Evolutionary conservation across 2,329 filamentous ascomycete genomes (phyloP), one percentile per base, ranked within the genome.

Genomic region (Colletotrichum viniferum): DNA sequence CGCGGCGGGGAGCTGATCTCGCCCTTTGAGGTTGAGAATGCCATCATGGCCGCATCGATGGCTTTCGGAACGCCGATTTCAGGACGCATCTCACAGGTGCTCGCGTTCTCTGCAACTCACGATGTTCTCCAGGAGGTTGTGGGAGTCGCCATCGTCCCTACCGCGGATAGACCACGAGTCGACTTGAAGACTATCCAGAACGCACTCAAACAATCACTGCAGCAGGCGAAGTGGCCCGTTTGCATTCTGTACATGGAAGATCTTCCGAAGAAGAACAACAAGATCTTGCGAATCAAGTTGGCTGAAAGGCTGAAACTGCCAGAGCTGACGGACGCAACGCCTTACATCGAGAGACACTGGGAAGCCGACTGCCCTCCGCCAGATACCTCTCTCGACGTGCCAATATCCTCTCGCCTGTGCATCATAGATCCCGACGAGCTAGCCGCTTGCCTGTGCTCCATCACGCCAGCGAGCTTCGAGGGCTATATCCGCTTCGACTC

Each of bases 1-100:
- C 86, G 89, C 13, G 90, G 89, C 43, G 89, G 90, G 38, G 90
- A 91, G 79, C 84, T 91, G n/a, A 90, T 91, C 72, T 90, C 88
- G 6, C 89, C 90, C 0, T 90, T 91, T 69, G 90, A 91, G 78
- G 86, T 91, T n/a, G 90, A 91, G 78, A 88, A 91, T 77, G 89
- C 89, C 12, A 87, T 91, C 72, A 83, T 90, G 58, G 82, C 86
- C 2, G 86, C 88, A 13, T 84, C 88, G 6, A 82, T 84, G 61
- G 81, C 85, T 16, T 78, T 81, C 5, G 81, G 82, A 7, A 88
- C 87, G 2, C 83, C 85, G 0, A 86, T 89, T 18, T 86, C 83
- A 71, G 87, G 87, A 7, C 84, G 87, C 4, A 82, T 91, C 6
- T 82, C 81, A 16, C 86, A 89, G 74, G 87, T 86, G 3, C 80